phyloP scores from a whole-genome alignment of 805 yeast genomes.

The Maudiozyma barnettii region DNA sequence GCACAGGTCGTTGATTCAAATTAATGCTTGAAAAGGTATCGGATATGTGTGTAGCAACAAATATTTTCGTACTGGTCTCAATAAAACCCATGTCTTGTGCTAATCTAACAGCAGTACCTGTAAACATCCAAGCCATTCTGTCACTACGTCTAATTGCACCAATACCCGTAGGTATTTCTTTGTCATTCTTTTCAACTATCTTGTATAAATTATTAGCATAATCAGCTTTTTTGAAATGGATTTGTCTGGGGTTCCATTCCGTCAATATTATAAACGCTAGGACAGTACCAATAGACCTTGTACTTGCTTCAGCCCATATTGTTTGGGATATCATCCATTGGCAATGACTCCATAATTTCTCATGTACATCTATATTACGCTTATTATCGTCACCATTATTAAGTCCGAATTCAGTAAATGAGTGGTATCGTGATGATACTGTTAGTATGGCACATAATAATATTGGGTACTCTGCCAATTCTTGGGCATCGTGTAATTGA shows the following conservation, averaged over 20 bases:
- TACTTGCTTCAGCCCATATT: slow-evolving; percentile 90
- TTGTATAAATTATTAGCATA: slow-evolving; percentile 56
- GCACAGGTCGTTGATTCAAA: slow-evolving; percentile 67
- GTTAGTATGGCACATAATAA: slow-evolving; percentile 73
- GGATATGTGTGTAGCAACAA: slow-evolving; percentile 74
- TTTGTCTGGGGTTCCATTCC: slow-evolving; percentile 94
- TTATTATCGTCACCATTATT: slow-evolving; percentile 29
- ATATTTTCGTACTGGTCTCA: slow-evolving; percentile 62
- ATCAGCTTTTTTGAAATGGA: slow-evolving; percentile 81
- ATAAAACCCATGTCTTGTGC: slow-evolving; percentile 82
- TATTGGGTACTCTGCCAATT: slow-evolving; percentile 70
- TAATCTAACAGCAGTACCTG: slow-evolving; percentile 76
- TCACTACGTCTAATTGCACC: slow-evolving; percentile 82
- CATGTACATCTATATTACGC: slow-evolving; percentile 56
- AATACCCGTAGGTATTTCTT: slow-evolving; percentile 55
- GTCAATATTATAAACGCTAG: slow-evolving; percentile 76
- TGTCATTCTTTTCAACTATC: slow-evolving; percentile 24
- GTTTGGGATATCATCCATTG: slow-evolving; percentile 75
- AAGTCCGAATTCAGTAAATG: slow-evolving; percentile 36
- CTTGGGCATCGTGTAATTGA: slow-evolving; percentile 56
- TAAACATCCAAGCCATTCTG: slow-evolving; percentile 88
- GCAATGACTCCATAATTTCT: slow-evolving; percentile 73
- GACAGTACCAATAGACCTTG: slow-evolving; percentile 78
- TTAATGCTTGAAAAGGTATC: slow-evolving; percentile 80
- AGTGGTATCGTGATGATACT: slow-evolving; percentile 68